Evolutionary conservation across 371 early-diverging fungal species (phyloP).

Genomic region (Globomyces sp.): DNA sequence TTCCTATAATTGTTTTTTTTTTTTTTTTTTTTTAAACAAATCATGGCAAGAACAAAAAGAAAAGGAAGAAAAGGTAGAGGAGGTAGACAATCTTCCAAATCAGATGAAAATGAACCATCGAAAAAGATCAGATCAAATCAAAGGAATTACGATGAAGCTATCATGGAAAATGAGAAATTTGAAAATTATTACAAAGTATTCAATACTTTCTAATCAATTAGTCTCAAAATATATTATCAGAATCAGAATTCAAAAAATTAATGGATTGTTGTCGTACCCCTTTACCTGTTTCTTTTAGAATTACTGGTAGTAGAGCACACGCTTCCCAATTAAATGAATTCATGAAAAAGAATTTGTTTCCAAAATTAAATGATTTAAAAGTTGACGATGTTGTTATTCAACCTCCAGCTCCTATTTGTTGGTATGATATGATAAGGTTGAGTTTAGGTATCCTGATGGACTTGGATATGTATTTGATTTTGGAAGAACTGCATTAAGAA

Average conservation of each 20-base stretch:
- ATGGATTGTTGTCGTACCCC: constrained; percentile 28
- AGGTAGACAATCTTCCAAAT: no score
- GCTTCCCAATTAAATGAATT: constrained; percentile 37
- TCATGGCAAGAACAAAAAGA: no score
- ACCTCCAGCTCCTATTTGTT: constrained; percentile 75
- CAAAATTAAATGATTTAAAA: constrained; percentile 37
- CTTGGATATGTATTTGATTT: constrained; percentile 84
- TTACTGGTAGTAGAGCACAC: constrained; percentile 77
- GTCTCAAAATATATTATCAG: constrained; percentile 71
- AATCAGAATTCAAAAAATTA: constrained; percentile 75
- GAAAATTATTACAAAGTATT: constrained; percentile 64
- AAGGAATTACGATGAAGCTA: constrained; percentile 1
- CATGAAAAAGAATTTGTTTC: constrained; percentile 46
- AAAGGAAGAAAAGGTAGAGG: no score
- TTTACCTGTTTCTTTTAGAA: constrained; percentile 89
- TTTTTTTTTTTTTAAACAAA: no score
- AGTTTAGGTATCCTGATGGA: constrained; percentile 78
- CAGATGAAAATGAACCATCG: not conserved
- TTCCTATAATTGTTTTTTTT: no score
- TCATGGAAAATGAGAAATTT: constrained; percentile 61
- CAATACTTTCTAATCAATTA: constrained; percentile 1
- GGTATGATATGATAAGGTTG: constrained; percentile 41
- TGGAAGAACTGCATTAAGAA: constrained; percentile 69
- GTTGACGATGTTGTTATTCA: constrained; percentile 70
- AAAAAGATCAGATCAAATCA: not conserved